Evolutionary conservation across 2,329 filamentous ascomycete species (phyloP).

Genomic region (Dothidotthia symphoricarpi): DNA sequence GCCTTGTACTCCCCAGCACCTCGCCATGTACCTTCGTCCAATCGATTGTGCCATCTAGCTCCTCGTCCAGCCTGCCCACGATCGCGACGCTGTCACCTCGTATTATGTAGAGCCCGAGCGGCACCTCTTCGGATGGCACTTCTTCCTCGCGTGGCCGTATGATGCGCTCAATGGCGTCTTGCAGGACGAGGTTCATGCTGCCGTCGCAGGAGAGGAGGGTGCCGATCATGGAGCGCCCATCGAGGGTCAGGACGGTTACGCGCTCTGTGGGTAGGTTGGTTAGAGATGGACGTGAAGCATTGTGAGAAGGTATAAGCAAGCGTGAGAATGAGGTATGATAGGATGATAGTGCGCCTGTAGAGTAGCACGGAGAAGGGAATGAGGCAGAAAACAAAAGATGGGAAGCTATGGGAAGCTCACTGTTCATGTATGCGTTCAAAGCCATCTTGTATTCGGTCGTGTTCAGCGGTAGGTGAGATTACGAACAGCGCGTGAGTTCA

Average conservation of each 20-base stretch:
- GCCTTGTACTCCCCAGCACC: constrained; percentile 81
- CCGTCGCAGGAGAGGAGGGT: constrained; percentile 84
- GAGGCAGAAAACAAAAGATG: too few species aligned
- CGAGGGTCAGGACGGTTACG: constrained; percentile 85
- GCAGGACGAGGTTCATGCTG: constrained; percentile 87
- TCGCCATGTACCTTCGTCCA: constrained; percentile 88
- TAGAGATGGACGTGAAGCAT: neutral
- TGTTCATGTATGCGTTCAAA: constrained; percentile 46
- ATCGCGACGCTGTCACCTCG: constrained; percentile 92
- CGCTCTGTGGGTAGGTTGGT: constrained; percentile 62
- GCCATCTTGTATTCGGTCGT: constrained; percentile 33
- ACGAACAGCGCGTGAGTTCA: too few species aligned
- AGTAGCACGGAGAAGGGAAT: neutral
- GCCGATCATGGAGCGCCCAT: constrained; percentile 76
- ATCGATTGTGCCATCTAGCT: constrained; percentile 84
- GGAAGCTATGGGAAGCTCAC: constrained; percentile 24
- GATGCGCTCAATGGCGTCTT: constrained; percentile 80
- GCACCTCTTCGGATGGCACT: constrained; percentile 75
- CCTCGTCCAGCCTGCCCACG: constrained; percentile 85
- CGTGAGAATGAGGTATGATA: too few species aligned
- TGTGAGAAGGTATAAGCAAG: too few species aligned
- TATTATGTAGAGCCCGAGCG: constrained; percentile 86
- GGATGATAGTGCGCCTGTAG: too few species aligned
- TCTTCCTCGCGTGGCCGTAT: constrained; percentile 82
- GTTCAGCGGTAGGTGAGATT: too few species aligned